Evolutionary conservation across 2,329 filamentous ascomycete species (phyloP), one percentile per base, ranked within the genome.

Genomic region (Fusarium sp.): DNA sequence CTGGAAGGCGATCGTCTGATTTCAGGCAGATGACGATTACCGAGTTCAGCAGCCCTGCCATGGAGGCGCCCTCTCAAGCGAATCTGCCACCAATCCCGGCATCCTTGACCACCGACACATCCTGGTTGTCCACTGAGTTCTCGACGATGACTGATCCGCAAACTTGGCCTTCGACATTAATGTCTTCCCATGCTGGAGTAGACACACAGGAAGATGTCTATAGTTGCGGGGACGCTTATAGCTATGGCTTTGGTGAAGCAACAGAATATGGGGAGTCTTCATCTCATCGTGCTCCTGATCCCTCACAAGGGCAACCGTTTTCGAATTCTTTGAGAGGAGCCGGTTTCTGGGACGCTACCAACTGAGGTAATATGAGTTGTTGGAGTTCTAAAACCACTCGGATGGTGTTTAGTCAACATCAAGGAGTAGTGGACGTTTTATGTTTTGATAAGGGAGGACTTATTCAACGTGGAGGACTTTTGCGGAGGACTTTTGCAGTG

Each of bases 331-430:
- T 56, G 17, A 25, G 7, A 1, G 52, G 52, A 9, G 0, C 52
- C 2, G 52, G 52, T 3, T 0, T 30, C 27, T 55, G 52, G 44
- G 3, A 22, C 9, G 11, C 5, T 11, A 0, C 4, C 0, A 6
- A 22, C 17, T 17, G 4, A 20, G 20, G 4, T 3, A 10, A 20
- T 14, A 3, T 11, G 22, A 15, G 19, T 20, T 14, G 7, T 7
- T 10, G 10, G 27, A 30, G 27, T 10, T 10, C 27, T n/a, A 22
- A n/a, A 23, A 23, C 9, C 7, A 11, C 7, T 23, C 22, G 14
- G 35, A 27, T 9, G 4, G n/a, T 40, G 4, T 27, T 20, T 17
- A 15, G 23, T n/a, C 14, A 35, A 9, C 30, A 35, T 5, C 19
- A 48, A 17, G 10, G 10, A 5, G 22, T 6, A 27, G 15, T 33